Evolutionary conservation across 164 flowering plant genomes (phyloP).

Genomic region (grape (Vitis vinifera)): DNA sequence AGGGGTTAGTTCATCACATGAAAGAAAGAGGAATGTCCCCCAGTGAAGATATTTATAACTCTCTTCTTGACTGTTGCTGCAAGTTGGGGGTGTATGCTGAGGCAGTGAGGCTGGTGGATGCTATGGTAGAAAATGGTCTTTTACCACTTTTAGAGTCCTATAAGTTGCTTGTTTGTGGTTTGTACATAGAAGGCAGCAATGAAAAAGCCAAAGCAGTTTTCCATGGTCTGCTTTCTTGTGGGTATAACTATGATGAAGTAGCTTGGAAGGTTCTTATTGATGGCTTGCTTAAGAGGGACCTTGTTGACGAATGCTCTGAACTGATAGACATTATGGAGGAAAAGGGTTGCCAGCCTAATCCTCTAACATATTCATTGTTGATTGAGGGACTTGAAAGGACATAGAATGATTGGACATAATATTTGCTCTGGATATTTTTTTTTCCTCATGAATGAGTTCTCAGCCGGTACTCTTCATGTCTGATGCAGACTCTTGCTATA

Average conservation of each 20-base stretch:
- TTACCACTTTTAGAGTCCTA: conserved; percentile 56
- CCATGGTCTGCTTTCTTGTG: conserved; percentile 41
- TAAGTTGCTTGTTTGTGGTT: conserved; percentile 65
- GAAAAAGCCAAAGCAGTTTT: conserved; percentile 56
- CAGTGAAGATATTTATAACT: conserved; percentile 47
- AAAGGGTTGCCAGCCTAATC: conserved; percentile 46
- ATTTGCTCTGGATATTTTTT: not conserved
- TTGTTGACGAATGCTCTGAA: conserved; percentile 51
- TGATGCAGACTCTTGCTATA: too few relatives aligned
- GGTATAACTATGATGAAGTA: conserved; percentile 69
- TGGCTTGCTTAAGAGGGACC: conserved; percentile 66
- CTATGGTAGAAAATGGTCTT: conserved; percentile 42
- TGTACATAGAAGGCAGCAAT: conserved; percentile 42
- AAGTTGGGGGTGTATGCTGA: conserved; percentile 44
- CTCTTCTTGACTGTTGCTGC: conserved; percentile 61
- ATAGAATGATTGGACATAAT: not conserved
- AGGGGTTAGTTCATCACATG: conserved; percentile 50
- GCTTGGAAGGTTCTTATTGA: conserved; percentile 82
- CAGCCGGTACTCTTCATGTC: not conserved
- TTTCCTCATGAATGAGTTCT: not conserved
- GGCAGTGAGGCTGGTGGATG: conserved; percentile 45
- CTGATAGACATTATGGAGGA: conserved; percentile 66
- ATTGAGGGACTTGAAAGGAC: conserved; percentile 43
- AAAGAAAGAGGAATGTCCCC: conserved; percentile 47
- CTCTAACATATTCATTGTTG: conserved; percentile 59